Conservation (phyloP, 192 early-diverging fungal genomes). For the Rhizophlyctis rosea region DNA sequence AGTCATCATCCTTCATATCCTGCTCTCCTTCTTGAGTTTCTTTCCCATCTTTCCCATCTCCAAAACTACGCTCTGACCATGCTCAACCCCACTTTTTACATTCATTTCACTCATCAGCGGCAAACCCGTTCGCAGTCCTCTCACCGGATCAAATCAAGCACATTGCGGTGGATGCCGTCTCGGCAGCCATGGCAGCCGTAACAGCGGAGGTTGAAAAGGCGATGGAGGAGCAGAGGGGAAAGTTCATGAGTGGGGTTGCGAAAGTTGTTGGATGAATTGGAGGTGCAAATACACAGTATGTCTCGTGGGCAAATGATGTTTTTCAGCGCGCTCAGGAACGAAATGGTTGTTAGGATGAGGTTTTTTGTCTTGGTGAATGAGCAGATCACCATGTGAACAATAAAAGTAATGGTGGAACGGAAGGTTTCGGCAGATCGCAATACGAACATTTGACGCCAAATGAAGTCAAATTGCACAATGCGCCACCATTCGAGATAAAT, state of each 20-base stretch:
- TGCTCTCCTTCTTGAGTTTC: neutral
- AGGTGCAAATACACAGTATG: too few relatives aligned
- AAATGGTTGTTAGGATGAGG: too few relatives aligned
- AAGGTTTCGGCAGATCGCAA: too few relatives aligned
- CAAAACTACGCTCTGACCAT: neutral
- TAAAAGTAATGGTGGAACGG: too few relatives aligned
- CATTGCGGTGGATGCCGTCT: slow-evolving; percentile 28
- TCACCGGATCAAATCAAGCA: slow-evolving; percentile 20
- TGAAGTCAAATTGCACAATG: too few relatives aligned
- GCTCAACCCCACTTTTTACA: neutral
- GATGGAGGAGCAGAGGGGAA: slow-evolving; percentile 19
- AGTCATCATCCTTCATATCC: slow-evolving; percentile 4
- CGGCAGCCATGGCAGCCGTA: slow-evolving; percentile 11
- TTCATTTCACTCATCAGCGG: slow-evolving; percentile 13
- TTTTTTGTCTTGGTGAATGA: too few relatives aligned
- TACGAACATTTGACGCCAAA: too few relatives aligned
- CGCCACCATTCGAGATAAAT: too few relatives aligned
- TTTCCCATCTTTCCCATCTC: neutral
- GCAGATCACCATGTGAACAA: too few relatives aligned
- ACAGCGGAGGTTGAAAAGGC: slow-evolving; percentile 23
- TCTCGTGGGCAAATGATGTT: too few relatives aligned
- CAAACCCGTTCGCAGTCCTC: slow-evolving; percentile 37
- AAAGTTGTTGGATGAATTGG: neutral
- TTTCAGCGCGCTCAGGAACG: too few relatives aligned
- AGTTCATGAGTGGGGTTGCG: slow-evolving; percentile 24